Percentiles rank a stretch among this genome's conserved stretches.
These are phyloP conservation scores for Coemansia sp. DNA, from an alignment of 192 early-diverging fungal genomes.

Conservation along the genomic window DNA sequence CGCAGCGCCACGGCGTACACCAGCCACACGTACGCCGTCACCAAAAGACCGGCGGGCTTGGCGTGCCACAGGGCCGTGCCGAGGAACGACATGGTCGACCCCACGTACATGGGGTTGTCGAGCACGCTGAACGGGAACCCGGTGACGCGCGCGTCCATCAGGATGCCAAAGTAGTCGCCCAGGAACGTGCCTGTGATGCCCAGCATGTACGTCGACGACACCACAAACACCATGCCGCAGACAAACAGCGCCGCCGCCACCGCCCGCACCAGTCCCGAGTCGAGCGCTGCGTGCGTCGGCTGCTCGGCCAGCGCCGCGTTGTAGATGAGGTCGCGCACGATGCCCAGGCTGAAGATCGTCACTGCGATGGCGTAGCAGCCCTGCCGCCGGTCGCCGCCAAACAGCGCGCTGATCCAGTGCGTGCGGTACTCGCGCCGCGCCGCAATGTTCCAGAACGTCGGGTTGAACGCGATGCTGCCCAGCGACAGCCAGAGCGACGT, in stretches of 20 bases:
- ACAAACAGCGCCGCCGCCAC: constrained; percentile 53
- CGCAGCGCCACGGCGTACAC: constrained; percentile 72
- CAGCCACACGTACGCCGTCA: constrained; percentile 67
- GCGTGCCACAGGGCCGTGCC: constrained; percentile 77
- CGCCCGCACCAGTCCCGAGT: constrained; percentile 43
- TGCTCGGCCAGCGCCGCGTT: constrained; percentile 67
- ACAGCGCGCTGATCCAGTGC: constrained; percentile 65
- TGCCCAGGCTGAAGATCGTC: constrained; percentile 76
- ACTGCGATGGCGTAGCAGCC: constrained; percentile 82
- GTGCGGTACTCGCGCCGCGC: constrained; percentile 79
- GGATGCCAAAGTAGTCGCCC: constrained; percentile 94
- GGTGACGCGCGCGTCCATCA: constrained; percentile 80
- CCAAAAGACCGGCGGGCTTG: constrained; percentile 64
- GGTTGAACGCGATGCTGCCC: constrained; percentile 79
- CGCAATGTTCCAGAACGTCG: constrained; percentile 85
- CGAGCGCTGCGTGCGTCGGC: constrained; percentile 55
- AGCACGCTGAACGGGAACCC: constrained; percentile 90
- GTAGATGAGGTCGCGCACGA: constrained; percentile 79
- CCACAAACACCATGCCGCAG: constrained; percentile 70
- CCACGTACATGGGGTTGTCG: constrained; percentile 95
- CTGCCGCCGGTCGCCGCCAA: constrained; percentile 59
- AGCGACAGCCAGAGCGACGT: constrained; percentile 65
- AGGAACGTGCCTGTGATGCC: constrained; percentile 90
- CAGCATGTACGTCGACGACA: constrained; percentile 79
- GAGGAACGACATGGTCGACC: constrained; percentile 83